These are phyloP conservation scores for Ramalina intermedia DNA, from an alignment of 495 filamentous ascomycete genomes.

Conservation along the genomic window DNA sequence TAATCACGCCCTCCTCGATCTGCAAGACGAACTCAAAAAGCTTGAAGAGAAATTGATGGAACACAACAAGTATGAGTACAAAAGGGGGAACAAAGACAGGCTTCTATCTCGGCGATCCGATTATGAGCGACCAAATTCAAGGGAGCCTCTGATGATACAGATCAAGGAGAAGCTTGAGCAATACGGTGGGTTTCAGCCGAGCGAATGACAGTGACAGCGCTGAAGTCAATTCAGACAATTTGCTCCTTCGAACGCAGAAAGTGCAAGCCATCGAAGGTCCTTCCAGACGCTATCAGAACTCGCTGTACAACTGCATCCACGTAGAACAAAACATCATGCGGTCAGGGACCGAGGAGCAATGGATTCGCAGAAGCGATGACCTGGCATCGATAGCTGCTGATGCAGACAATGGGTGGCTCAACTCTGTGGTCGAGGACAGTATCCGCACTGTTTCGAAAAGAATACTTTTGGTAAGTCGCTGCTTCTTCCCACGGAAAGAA, in stretches of 20 bases:
- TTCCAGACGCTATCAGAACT: neutral
- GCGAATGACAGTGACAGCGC: neutral
- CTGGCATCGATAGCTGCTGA: slow-evolving; percentile 4
- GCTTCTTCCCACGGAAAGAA: no score
- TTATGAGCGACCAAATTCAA: slow-evolving; percentile 34
- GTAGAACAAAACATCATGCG: neutral
- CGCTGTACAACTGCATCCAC: neutral
- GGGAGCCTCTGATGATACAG: slow-evolving; percentile 39
- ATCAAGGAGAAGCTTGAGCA: slow-evolving; percentile 49
- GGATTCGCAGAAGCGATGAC: slow-evolving; percentile 5
- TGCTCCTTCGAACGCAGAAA: neutral
- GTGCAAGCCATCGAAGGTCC: slow-evolving; percentile 7
- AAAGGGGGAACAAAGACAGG: slow-evolving; percentile 22
- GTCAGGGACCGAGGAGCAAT: neutral
- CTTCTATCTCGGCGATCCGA: slow-evolving; percentile 32
- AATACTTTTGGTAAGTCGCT: neutral
- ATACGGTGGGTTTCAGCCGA: slow-evolving; percentile 40
- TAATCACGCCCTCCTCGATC: slow-evolving; percentile 19
- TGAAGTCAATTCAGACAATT: neutral
- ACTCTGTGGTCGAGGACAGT: neutral
- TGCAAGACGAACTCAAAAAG: slow-evolving; percentile 21
- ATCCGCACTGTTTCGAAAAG: neutral
- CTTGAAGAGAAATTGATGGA: slow-evolving; percentile 20
- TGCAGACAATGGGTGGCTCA: slow-evolving; percentile 7
- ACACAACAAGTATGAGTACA: slow-evolving; percentile 9